Evolutionary conservation across 78 protist species (phyloP), one percentile per base, ranked within the genome.

Genomic region (Dictyostelium capitatum): DNA sequence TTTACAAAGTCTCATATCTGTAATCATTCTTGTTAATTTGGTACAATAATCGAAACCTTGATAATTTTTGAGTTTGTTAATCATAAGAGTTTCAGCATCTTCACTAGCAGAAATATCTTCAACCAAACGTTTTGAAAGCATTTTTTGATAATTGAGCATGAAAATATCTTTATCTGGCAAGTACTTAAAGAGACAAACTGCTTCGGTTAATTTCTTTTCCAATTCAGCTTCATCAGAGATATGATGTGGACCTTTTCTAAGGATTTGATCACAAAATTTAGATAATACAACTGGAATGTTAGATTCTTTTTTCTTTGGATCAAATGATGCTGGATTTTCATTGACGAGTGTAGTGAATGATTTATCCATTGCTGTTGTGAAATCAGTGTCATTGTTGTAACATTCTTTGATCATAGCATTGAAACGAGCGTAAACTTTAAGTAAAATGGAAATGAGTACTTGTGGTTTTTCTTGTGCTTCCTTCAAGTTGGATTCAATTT

Each of bases 1-100:
- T 12, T 89, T 67, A 12, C 97, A 96, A 50, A 95, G 30, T 65
- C 79, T 50, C 98, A 97, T 97, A 93, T 97, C 98, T 14, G 54
- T 95, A 90, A 97, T 97, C 98, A 97, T 97, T 54, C 98, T 90
- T 19, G 95, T 94, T 46, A 94, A 62, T 56, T 82, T 91, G 6
- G 80, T 91, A 9, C 89, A 91, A 41, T 91, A 87, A 74, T 81
- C 89, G 53, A 81, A 94, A 69, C 91, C 84, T 79, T 91, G 94
- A 46, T 83, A 69, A 47, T 82, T 51, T 72, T 92, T 92, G 62
- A 92, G 81, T 72, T 92, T 92, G 91, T 81, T 80, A 75, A 92
- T 92, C 95, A 92, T 92, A 17, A 81, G 57, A 6, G 84, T 80
- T 79, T 92, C 95, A 53, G 95, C 95, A 80, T 92, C 95, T 23